These are phyloP conservation scores for Camelina sativa DNA, from an alignment of 345 rosid genomes.

Conservation along the genomic window DNA sequence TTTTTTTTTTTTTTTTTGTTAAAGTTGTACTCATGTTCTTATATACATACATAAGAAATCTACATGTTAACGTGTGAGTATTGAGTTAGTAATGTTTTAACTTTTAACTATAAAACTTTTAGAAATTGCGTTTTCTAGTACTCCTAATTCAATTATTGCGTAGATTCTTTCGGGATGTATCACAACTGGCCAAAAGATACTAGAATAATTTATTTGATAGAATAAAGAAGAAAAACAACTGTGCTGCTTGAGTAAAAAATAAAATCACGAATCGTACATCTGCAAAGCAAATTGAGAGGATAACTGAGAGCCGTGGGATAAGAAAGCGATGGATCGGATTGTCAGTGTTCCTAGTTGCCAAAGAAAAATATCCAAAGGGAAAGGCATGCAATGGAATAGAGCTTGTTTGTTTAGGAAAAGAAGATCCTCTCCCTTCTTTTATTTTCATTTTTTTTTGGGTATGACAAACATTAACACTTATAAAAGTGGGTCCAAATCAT, in stretches of 20 bases:
- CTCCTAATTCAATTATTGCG: too few relatives aligned
- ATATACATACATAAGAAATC: too few relatives aligned
- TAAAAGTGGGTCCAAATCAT: conserved; percentile 18
- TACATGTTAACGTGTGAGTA: too few relatives aligned
- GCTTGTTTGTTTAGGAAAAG: not conserved
- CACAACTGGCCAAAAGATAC: too few relatives aligned
- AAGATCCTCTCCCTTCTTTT: not conserved
- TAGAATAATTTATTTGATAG: not conserved
- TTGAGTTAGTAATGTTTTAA: too few relatives aligned
- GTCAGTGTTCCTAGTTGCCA: conserved; percentile 26
- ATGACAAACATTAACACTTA: conserved; percentile 4
- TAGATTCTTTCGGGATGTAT: too few relatives aligned
- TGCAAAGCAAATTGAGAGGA: not conserved
- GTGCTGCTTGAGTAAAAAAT: not conserved
- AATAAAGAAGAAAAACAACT: not conserved
- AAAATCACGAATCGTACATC: not conserved
- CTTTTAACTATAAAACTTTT: too few relatives aligned
- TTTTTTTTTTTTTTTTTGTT: too few relatives aligned
- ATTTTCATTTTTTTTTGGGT: not conserved
- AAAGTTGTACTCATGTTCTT: too few relatives aligned
- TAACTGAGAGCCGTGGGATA: conserved; percentile 26
- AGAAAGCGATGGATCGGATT: conserved; percentile 29
- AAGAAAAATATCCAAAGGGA: conserved; percentile 13
- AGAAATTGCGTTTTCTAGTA: too few relatives aligned
- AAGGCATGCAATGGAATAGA: conserved; percentile 15